Evolutionary conservation across 441 rosid species (phyloP).

Genomic region (Arabidopsis lyrata): DNA sequence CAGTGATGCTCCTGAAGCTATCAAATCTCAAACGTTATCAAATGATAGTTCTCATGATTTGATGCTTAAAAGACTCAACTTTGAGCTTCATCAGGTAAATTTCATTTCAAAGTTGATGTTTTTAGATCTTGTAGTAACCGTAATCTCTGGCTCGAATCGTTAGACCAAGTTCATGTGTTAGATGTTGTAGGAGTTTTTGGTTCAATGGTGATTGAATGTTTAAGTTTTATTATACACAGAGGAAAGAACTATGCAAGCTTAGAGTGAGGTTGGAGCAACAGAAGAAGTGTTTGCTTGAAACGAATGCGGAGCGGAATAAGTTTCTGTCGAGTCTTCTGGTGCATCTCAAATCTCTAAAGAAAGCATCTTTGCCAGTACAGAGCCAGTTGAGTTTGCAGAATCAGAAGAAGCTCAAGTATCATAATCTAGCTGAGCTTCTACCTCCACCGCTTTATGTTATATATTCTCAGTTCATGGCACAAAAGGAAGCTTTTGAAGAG

Average conservation of each 20-base stretch:
- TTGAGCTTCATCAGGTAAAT: conserved; percentile 86
- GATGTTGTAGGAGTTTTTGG: background rate
- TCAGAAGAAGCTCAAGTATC: conserved; percentile 82
- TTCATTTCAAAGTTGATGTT: background rate
- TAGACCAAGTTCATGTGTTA: background rate
- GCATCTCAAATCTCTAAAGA: conserved; percentile 89
- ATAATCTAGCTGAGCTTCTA: conserved; percentile 82
- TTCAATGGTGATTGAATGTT: conserved; percentile 1
- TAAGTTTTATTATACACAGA: conserved; percentile 46
- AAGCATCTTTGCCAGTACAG: conserved; percentile 92
- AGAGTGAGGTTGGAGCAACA: conserved; percentile 69
- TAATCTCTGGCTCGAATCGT: background rate
- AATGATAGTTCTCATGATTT: conserved; percentile 68
- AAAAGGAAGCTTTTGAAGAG: conserved; percentile 90
- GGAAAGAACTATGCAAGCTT: conserved; percentile 82
- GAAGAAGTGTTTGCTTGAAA: conserved; percentile 75
- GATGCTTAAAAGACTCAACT: conserved; percentile 88
- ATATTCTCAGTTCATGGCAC: conserved; percentile 81
- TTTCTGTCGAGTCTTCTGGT: conserved; percentile 84
- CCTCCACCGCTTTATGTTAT: conserved; percentile 89
- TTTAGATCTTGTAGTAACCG: background rate
- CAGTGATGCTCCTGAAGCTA: conserved; percentile 71
- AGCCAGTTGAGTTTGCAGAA: conserved; percentile 75
- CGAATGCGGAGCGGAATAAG: conserved; percentile 83
- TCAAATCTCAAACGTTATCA: conserved; percentile 63